Evolutionary conservation across 768 basidiomycete genomes (phyloP).

Genomic region (Pulveroboletus sp.): DNA sequence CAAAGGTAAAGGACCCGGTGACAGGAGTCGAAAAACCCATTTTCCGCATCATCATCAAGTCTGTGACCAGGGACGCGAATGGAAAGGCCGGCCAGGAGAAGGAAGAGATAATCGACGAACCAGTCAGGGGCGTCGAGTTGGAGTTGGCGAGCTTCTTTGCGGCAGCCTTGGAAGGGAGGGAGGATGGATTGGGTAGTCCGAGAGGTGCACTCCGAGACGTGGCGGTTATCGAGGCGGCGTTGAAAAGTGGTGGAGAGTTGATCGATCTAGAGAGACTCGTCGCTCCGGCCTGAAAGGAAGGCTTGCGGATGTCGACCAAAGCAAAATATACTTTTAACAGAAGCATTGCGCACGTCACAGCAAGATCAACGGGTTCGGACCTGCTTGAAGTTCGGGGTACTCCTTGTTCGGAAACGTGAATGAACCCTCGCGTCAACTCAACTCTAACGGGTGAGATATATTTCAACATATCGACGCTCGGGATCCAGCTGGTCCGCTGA

Average conservation of each 20-base stretch:
- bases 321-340: neutral
- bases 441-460: neutral
- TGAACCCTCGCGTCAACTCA: neutral
- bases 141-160: slow-evolving; percentile 59
- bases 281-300: neutral
- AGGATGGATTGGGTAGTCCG: slow-evolving; percentile 57
- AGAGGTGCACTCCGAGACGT: slow-evolving; percentile 65
- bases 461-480: neutral
- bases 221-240: slow-evolving; percentile 71
- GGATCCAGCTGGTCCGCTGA: neutral
- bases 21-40: slow-evolving; percentile 23
- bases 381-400: neutral
- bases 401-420: neutral
- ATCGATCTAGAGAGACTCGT: slow-evolving; percentile 49
- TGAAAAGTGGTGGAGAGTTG: slow-evolving; percentile 58
- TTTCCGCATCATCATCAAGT: slow-evolving; percentile 39
- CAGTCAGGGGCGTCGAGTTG: slow-evolving; percentile 46
- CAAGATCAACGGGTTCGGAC: neutral
- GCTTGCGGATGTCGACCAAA: neutral
- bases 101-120: slow-evolving; percentile 44
- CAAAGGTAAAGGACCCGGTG: slow-evolving; percentile 21
- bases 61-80: slow-evolving; percentile 16
- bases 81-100: slow-evolving; percentile 31
- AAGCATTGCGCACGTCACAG: neutral
- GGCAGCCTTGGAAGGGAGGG: slow-evolving; percentile 42